Percentiles rank a stretch among this genome's conserved stretches.
phyloP scores from a whole-genome alignment of 1,284 basidiomycete genomes.

The Puccinia coronata region DNA sequence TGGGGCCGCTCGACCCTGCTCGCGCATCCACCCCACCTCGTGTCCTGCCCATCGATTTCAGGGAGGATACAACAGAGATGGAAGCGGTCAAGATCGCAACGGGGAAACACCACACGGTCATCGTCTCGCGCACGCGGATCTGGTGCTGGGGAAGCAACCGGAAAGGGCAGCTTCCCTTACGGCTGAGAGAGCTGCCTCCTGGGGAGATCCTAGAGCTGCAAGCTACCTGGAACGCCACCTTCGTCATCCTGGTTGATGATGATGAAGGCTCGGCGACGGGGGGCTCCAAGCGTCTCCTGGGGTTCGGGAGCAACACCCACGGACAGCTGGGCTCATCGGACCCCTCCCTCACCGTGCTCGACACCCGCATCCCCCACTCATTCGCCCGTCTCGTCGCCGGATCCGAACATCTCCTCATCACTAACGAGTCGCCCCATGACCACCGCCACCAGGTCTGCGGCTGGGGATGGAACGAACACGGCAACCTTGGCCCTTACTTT shows the following conservation, averaged over 20 bases:
- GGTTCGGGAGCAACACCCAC: constrained; percentile 32
- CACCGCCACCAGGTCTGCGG: background rate
- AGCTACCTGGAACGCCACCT: constrained; percentile 39
- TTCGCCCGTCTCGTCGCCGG: background rate
- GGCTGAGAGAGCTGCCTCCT: background rate
- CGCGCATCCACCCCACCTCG: background rate
- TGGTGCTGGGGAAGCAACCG: constrained; percentile 11
- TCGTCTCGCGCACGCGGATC: constrained; percentile 17
- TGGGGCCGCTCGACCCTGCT: background rate
- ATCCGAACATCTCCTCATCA: constrained; percentile 35
- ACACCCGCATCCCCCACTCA: background rate
- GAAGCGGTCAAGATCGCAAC: constrained; percentile 12
- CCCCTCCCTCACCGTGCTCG: background rate
- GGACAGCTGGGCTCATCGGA: constrained; percentile 10
- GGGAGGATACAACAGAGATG: background rate
- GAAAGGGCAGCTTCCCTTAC: background rate
- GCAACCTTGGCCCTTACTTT: constrained; percentile 16
- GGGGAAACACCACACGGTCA: constrained; percentile 36
- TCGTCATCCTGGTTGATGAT: constrained; percentile 37
- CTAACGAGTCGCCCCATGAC: background rate
- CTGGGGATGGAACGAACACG: constrained; percentile 50
- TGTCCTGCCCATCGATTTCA: background rate
- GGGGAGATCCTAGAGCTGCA: background rate
- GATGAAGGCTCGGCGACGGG: too few species aligned
- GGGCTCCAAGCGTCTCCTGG: constrained; percentile 1